Base-by-base conservation (phyloP, 768 basidiomycete species). In the Tylopilus sp. region DNA sequence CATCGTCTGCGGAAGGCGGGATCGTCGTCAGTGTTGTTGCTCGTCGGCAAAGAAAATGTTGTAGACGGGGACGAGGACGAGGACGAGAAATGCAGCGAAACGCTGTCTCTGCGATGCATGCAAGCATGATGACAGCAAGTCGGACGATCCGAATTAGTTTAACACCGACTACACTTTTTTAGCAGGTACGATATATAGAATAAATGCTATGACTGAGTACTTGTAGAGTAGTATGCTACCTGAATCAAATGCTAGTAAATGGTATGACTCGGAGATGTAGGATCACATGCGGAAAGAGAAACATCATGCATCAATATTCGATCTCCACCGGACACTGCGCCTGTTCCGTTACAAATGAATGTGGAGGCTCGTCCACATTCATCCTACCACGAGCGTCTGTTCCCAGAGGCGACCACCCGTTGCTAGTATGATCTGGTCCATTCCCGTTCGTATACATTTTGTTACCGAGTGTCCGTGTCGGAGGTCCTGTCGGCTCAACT, bases 1-100 rank as follows among this genome's bases (percentile, higher is more conserved):
- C 73, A 69, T 91, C 88, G 61, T 88, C 85, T 40, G 70, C 55
- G 17, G 86, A 81, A 13, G 85, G 77, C 17, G 84, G 83, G 40
- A 83, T 77, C 13, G 77, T 69, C 40, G 69, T 62, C 25, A 74
- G 66, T 18, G 77, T 79, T 22, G 79, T 58, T 66, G 73, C 58
- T 47, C 60, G 53, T 52, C 68, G 67, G 49, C 51, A 44, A 41
- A 54, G 48, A 50, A 38, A 30, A 18, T 31, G 3, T 17, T 9
- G 50, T 18, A 40, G 50, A 53, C 73, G 79, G 49, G 75, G 70
- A 57, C 70, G 73, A 60, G 79, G 73, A 45, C 71, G 66, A 3
- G 62, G 61, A 48, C 67, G 58, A 11, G 71, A 55, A 21, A 70
- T 63, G 57, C 66, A 73, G 55, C 68, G 57, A 41, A 79, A 60